phyloP scores from a whole-genome alignment of 2,329 filamentous ascomycete species.

The Colletotrichum sp. region DNA sequence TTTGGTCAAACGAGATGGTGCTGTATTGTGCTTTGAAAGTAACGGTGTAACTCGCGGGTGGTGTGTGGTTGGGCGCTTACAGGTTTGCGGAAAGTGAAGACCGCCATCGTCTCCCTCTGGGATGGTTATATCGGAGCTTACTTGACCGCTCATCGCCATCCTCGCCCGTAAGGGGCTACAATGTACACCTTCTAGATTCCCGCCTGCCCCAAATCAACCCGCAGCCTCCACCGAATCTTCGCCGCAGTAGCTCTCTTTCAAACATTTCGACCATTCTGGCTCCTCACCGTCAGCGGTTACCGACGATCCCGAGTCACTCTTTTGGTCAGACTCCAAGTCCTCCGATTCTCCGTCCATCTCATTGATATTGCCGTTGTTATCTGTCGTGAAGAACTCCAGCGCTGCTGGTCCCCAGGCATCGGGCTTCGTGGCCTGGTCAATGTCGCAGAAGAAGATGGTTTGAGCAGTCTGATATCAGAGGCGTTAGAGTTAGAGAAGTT shows the following conservation, averaged over 20 bases:
- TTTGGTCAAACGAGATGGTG: too few species aligned
- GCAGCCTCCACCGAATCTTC: neutral
- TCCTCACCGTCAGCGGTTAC: neutral
- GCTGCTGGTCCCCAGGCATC: neutral
- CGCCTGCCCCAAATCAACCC: neutral
- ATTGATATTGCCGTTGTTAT: neutral
- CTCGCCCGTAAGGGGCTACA: too few species aligned
- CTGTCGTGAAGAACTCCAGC: neutral
- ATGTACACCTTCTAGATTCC: accelerated
- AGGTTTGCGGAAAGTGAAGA: too few species aligned
- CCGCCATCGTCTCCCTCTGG: too few species aligned
- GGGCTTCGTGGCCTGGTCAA: neutral
- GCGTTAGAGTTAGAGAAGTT: neutral
- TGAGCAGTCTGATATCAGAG: neutral
- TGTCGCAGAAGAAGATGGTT: neutral
- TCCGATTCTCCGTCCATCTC: neutral
- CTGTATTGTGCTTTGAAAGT: too few species aligned
- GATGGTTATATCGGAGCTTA: too few species aligned
- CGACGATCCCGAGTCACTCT: neutral
- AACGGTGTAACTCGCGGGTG: too few species aligned
- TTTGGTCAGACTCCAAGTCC: neutral
- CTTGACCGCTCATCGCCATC: too few species aligned
- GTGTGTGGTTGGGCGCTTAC: too few species aligned
- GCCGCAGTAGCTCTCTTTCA: neutral
- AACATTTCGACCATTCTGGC: neutral